A percentile compares a stretch with the other conserved stretches of the same genome.
Evolutionary conservation across 192 early-diverging fungal genomes (phyloP).

Genomic region (Gamsiella multidivaricata): DNA sequence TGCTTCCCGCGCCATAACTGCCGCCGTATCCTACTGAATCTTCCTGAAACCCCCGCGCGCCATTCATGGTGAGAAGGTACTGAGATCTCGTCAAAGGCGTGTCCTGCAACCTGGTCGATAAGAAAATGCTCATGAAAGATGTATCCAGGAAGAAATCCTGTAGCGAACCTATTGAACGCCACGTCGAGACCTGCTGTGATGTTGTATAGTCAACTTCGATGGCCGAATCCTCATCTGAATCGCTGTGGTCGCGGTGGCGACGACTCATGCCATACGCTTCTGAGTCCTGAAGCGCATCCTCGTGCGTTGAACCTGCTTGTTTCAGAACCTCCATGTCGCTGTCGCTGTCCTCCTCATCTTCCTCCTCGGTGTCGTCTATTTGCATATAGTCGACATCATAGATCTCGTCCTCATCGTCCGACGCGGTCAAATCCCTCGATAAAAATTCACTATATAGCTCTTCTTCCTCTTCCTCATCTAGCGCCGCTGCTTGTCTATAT

Average conservation of each 20-base stretch:
- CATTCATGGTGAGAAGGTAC: conserved; percentile 11
- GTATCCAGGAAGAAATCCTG: conserved; percentile 53
- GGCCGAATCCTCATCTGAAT: background rate
- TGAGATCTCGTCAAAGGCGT: conserved; percentile 39
- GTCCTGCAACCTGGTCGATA: conserved; percentile 42
- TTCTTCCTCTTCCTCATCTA: conserved; percentile 42
- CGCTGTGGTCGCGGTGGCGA: background rate
- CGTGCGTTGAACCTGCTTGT: background rate
- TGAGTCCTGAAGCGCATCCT: background rate
- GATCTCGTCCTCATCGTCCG: conserved; percentile 39
- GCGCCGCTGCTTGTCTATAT: conserved; percentile 1
- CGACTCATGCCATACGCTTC: conserved; percentile 31
- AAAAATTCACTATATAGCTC: conserved; percentile 41
- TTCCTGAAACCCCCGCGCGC: conserved; percentile 2
- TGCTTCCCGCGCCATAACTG: conserved; percentile 5
- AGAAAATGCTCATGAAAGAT: conserved; percentile 48
- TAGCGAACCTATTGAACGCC: conserved; percentile 18
- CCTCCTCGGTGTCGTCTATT: conserved; percentile 8
- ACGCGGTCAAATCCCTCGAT: conserved; percentile 21
- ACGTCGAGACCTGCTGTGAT: background rate
- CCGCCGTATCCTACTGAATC: background rate
- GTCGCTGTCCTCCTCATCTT: conserved; percentile 4
- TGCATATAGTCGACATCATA: conserved; percentile 27
- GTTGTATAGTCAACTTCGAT: background rate
- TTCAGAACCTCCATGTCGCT: background rate